These are phyloP conservation scores for Fagus sylvatica DNA, from an alignment of 306 rosid species.

Conservation along the genomic window DNA sequence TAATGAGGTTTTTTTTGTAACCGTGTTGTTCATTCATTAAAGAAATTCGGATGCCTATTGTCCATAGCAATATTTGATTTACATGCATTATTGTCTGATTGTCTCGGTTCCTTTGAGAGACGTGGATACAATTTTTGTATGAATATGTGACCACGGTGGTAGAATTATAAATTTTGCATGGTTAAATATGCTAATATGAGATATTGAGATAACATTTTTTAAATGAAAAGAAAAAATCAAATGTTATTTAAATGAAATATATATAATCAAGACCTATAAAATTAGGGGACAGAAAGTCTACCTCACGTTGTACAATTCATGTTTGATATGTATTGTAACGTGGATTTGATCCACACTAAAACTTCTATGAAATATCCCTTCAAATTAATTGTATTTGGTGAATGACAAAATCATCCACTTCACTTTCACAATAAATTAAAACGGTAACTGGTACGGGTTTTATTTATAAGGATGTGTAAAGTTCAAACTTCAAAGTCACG, in stretches of 20 bases:
- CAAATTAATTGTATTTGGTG: no score
- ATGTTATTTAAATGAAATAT: background rate
- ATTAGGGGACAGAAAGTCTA: background rate
- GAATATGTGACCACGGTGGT: no score
- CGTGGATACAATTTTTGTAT: no score
- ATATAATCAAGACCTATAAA: background rate
- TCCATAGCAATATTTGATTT: no score
- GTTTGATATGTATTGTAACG: background rate
- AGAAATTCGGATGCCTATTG: no score
- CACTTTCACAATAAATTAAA: no score
- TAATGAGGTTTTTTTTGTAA: background rate
- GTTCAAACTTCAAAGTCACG: background rate
- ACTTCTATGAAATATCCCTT: no score
- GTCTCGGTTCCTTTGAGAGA: no score
- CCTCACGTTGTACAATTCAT: background rate
- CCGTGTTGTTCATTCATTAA: background rate
- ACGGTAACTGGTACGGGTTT: background rate
- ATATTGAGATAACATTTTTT: background rate
- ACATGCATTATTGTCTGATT: no score
- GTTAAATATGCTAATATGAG: background rate
- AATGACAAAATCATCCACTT: no score
- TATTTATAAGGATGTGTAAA: background rate
- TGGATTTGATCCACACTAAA: background rate
- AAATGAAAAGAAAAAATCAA: no score
- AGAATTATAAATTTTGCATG: no score